Base-by-base conservation (phyloP, 2,329 filamentous ascomycete genomes). In the Cladophialophora carrionii region DNA sequence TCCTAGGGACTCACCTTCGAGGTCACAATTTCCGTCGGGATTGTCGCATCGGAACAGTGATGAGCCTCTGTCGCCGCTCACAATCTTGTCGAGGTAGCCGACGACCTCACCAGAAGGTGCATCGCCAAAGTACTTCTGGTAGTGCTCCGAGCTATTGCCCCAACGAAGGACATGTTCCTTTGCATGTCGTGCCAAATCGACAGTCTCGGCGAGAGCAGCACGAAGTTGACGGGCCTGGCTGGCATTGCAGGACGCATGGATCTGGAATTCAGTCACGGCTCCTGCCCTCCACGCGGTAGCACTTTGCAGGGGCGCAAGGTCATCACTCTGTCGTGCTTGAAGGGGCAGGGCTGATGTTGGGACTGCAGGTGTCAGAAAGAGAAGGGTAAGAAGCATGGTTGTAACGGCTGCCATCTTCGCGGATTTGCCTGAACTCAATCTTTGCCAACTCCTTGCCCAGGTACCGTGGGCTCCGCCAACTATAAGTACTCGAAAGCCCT, bases 41-140 rank as follows among this genome's bases (percentile, higher is more conserved):
- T 90, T 85, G 66, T 91, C 88, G 70, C 88, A 90, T 22, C 88
- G 84, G 79, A 90, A 90, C 20, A 86, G 73, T 53, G 88, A 79
- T 29, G 78, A 81, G 0, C 78, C 77, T 72, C 85, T 85, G 75
- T 89, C 83, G 1, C 82, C 86, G 51, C 81, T 80, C 70, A 85
- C 78, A 34, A 90, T 78, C 64, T 84, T 82, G 60, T 88, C 84
- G 69, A 82, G 88, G 80, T 85, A 87, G 4, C 88, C 88, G 49
- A 87, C 79, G 3, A 85, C 82, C 67, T 83, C 81, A 24, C 83
- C 82, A 2, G 86, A 85, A 3, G 85, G 79, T 1, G 79, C 79
- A 59, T 84, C 81, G 53, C 88, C 87, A 72, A 90, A 90, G 77
- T 90, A 90, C 77, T 87, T 89, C 59, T 79, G 78, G 73, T 86